These are phyloP conservation scores for Lactarius pseudohatsudake DNA, from an alignment of 768 basidiomycete species.

Conservation along the genomic window DNA sequence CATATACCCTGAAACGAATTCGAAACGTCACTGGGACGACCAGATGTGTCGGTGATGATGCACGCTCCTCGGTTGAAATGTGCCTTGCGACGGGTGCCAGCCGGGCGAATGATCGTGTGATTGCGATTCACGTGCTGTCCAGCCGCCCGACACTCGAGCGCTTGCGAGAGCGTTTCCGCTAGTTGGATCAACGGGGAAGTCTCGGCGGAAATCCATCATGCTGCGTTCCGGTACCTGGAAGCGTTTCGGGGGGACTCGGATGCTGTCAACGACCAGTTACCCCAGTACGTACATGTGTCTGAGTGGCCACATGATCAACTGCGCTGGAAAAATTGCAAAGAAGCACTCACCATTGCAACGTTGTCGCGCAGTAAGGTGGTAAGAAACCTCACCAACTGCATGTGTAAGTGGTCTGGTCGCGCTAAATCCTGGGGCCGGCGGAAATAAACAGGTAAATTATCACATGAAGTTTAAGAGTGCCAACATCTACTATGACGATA, in stretches of 20 bases:
- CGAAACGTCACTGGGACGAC: neutral
- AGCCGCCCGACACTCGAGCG: neutral
- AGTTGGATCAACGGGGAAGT: neutral
- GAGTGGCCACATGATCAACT: neutral
- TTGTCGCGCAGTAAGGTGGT: neutral
- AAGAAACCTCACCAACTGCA: neutral
- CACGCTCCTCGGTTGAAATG: neutral
- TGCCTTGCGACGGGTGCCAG: neutral
- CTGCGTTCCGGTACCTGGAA: no score
- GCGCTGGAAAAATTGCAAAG: neutral
- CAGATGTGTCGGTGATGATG: neutral
- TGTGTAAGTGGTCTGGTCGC: constrained; percentile 1
- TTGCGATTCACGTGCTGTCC: neutral
- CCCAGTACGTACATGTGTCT: constrained; percentile 9
- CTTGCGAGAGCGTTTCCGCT: neutral
- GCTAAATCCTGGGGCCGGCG: neutral
- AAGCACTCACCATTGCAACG: constrained; percentile 19
- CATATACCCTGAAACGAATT: neutral
- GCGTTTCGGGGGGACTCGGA: neutral
- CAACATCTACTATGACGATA: constrained; percentile 16
- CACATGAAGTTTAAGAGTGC: constrained; percentile 15
- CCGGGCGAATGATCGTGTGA: neutral
- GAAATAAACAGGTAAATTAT: constrained; percentile 24
- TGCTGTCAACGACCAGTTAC: neutral
- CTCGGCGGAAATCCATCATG: neutral